phyloP scores from a whole-genome alignment of 441 rosid genomes.

The Macaranga tanarius region DNA sequence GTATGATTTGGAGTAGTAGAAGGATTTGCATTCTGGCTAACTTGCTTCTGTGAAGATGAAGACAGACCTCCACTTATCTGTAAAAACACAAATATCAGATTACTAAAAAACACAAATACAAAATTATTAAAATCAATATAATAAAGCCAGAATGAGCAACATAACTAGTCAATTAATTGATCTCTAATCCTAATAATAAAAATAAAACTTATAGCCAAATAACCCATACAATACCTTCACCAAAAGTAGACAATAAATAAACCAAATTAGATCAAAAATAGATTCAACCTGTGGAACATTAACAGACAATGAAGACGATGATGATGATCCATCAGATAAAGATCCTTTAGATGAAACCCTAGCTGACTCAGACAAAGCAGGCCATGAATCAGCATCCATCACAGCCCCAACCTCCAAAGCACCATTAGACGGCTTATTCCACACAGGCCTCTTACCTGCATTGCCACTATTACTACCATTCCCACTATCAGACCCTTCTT shows the following conservation, averaged over 20 bases:
- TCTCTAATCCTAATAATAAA: not conserved
- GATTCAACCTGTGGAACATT: conserved; percentile 42
- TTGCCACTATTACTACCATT: conserved; percentile 26
- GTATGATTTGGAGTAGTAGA: conserved; percentile 43
- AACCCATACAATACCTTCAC: not conserved
- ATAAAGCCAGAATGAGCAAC: too few species aligned
- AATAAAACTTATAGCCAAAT: not conserved
- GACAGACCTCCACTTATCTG: conserved; percentile 52
- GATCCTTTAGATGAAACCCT: conserved; percentile 53
- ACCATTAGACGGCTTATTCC: conserved; percentile 74
- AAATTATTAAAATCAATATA: not conserved
- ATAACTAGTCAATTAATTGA: too few species aligned
- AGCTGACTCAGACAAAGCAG: conserved; percentile 74
- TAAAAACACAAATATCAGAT: conserved; percentile 9
- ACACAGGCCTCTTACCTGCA: conserved; percentile 66
- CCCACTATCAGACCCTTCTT: conserved; percentile 44
- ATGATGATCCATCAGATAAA: conserved; percentile 49
- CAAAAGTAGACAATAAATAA: not conserved
- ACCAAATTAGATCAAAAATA: not conserved
- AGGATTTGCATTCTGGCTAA: conserved; percentile 34
- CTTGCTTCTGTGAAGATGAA: conserved; percentile 46
- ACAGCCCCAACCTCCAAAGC: conserved; percentile 53
- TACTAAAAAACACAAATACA: not conserved
- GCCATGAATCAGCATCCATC: conserved; percentile 87
- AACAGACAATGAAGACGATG: conserved; percentile 15